Evolutionary conservation across 2,329 filamentous ascomycete species (phyloP).

Genomic region (Aureobasidium sp.): DNA sequence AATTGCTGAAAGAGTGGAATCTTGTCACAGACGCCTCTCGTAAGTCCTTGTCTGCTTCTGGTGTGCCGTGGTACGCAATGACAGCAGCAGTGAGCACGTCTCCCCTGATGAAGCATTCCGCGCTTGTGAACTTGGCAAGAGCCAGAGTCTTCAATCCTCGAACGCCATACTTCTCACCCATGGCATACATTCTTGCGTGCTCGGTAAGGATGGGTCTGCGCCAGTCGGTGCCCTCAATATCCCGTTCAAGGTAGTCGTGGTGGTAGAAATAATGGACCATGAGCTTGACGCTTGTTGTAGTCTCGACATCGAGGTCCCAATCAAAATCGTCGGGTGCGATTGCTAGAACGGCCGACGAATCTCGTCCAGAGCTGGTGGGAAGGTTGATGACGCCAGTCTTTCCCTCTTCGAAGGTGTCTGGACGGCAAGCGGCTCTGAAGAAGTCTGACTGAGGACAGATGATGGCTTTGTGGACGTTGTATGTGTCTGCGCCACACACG

Average conservation of each 20-base stretch:
- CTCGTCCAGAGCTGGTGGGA: not conserved
- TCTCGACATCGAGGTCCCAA: not conserved
- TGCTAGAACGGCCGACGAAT: not conserved
- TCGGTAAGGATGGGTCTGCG: not conserved
- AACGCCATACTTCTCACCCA: not conserved
- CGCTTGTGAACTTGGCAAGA: not conserved
- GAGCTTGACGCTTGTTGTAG: not conserved
- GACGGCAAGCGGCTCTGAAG: conserved; percentile 21
- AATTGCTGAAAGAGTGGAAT: no score
- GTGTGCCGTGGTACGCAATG: not conserved
- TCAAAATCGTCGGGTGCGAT: not conserved
- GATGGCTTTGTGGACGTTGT: conserved; percentile 22
- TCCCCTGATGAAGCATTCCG: no score
- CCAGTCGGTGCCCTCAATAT: not conserved
- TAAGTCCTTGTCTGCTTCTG: not conserved
- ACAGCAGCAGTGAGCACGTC: no score
- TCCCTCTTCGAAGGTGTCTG: not conserved
- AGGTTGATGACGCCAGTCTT: not conserved
- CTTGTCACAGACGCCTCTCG: no score
- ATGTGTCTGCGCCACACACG: conserved; percentile 18
- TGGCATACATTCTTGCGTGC: not conserved
- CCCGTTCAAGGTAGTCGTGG: not conserved
- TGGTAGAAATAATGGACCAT: conserved; percentile 2
- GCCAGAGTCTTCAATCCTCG: not conserved
- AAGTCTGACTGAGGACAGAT: conserved; percentile 22